Conservation (phyloP, 371 early-diverging fungal genomes). For the Mortierella sp. region DNA sequence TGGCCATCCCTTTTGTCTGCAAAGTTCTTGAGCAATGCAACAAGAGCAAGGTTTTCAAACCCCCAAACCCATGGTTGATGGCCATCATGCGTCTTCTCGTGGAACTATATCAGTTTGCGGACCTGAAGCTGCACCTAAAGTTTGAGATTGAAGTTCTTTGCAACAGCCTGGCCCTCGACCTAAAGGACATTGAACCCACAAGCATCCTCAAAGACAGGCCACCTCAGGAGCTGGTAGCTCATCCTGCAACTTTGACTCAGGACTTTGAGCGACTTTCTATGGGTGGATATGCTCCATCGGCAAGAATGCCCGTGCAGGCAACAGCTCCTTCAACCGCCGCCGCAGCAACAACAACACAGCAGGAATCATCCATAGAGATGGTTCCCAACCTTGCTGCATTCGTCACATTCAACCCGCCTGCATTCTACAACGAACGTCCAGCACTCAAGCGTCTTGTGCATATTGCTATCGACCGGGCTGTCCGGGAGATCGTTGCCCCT, state of each 20-base stretch:
- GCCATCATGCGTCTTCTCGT: conserved; percentile 89
- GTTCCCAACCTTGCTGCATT: conserved; percentile 74
- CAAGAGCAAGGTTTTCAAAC: conserved; percentile 87
- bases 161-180: conserved; percentile 86
- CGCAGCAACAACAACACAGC: conserved; percentile 16
- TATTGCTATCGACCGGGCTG: conserved; percentile 88
- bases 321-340: conserved; percentile 9
- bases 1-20: conserved; percentile 98
- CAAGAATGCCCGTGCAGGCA: conserved; percentile 52
- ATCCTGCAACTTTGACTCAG: conserved; percentile 46
- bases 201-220: conserved; percentile 75
- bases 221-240: conserved; percentile 59
- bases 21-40: conserved; percentile 93
- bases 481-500: conserved; percentile 84
- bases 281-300: conserved; percentile 47
- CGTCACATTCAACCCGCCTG: conserved; percentile 77
- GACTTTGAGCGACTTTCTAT: conserved; percentile 56
- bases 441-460: conserved; percentile 83
- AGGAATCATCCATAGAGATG: conserved; percentile 42
- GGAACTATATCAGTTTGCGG: conserved; percentile 93
- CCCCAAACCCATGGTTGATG: conserved; percentile 98
- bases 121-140: conserved; percentile 92
- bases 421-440: conserved; percentile 83
- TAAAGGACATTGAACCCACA: conserved; percentile 86
- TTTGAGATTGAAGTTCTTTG: conserved; percentile 98